A percentile compares a stretch with the other conserved stretches of the same genome.
These are phyloP conservation scores for Trichocladium antarcticum DNA, from an alignment of 495 filamentous ascomycete genomes.

Conservation along the genomic window DNA sequence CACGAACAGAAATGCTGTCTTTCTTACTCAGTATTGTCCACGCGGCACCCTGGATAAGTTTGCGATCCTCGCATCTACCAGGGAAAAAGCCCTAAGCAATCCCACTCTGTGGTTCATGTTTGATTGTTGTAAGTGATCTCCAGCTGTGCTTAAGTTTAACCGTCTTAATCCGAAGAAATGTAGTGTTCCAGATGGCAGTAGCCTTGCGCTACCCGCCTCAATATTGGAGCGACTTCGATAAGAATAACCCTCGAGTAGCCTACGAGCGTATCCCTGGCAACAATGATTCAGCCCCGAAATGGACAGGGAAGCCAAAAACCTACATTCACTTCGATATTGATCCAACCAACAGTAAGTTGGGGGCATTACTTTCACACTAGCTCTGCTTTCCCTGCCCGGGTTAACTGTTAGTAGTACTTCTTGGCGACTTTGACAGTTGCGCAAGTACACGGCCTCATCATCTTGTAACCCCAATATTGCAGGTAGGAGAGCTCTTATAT, in stretches of 20 bases:
- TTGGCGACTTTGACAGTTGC: neutral
- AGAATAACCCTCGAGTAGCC: neutral
- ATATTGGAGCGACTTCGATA: neutral
- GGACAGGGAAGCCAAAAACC: neutral
- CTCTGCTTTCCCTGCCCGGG: too few relatives aligned
- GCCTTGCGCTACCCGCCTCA: neutral
- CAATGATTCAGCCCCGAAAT: neutral
- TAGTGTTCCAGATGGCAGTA: neutral
- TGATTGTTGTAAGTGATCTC: neutral
- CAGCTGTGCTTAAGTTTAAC: too few relatives aligned
- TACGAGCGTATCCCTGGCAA: neutral
- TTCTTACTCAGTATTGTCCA: neutral
- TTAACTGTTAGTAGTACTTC: neutral
- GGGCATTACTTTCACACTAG: too few relatives aligned
- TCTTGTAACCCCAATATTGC: neutral
- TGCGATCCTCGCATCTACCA: neutral
- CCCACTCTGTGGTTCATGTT: neutral
- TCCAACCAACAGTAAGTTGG: neutral
- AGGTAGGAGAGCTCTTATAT: too few relatives aligned
- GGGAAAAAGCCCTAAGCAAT: neutral
- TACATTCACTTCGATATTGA: neutral
- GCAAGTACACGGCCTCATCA: neutral
- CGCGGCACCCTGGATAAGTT: neutral
- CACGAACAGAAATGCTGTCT: neutral
- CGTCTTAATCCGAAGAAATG: neutral